These are phyloP conservation scores for Trametes cubensis DNA, from an alignment of 768 basidiomycete genomes.

Conservation along the genomic window DNA sequence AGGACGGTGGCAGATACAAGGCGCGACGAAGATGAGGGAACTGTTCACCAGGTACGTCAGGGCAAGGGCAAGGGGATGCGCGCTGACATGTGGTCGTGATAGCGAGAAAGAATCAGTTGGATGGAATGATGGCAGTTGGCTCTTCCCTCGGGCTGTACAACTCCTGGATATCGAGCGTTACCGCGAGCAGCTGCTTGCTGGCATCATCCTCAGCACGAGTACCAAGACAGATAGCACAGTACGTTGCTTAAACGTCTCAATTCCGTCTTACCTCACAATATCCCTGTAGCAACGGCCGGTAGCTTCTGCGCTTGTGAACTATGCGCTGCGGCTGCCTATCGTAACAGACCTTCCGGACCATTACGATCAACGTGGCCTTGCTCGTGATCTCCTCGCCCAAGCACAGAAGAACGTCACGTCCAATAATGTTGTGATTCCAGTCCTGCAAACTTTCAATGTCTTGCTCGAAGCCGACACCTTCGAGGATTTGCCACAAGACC, in stretches of 20 bases:
- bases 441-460: conserved; percentile 73
- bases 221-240: conserved; percentile 88
- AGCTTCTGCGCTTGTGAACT: conserved; percentile 60
- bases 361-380: conserved; percentile 56
- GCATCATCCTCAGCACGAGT: conserved; percentile 77
- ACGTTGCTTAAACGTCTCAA: conserved; percentile 34
- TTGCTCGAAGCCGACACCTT: conserved; percentile 73
- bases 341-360: conserved; percentile 29
- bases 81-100: conserved; percentile 13
- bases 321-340: conserved; percentile 56
- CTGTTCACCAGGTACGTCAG: conserved; percentile 54
- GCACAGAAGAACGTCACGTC: conserved; percentile 55
- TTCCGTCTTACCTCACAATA: not conserved
- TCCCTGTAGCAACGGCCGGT: conserved; percentile 67
- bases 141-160: conserved; percentile 74
- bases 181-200: conserved; percentile 62
- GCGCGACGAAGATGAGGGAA: conserved; percentile 48
- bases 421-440: conserved; percentile 81
- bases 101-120: conserved; percentile 42
- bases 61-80: conserved; percentile 6
- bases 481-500: conserved; percentile 46
- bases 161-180: conserved; percentile 66
- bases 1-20: conserved; percentile 56
- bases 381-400: conserved; percentile 58
- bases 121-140: conserved; percentile 76